Percentiles rank a stretch among this genome's conserved stretches.
Evolutionary conservation across 257 asterid genomes (phyloP).

Genomic region (Ocimum tenuiflorum): DNA sequence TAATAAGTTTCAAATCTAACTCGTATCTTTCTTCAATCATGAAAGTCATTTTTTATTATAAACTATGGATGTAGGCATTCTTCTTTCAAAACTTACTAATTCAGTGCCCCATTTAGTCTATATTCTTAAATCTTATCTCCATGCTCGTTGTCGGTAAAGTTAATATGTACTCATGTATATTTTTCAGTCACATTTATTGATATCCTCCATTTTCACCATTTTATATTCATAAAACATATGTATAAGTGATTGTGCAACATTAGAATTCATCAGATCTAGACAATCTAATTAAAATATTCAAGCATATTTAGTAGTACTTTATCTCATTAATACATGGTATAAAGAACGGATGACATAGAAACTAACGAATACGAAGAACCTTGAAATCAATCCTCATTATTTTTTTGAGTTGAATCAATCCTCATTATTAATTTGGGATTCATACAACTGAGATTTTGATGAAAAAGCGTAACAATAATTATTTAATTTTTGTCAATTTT

Average conservation of each 20-base stretch:
- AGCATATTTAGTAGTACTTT: neutral
- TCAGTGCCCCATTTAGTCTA: neutral
- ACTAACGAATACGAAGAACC: too few species aligned
- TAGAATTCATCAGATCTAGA: neutral
- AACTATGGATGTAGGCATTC: neutral
- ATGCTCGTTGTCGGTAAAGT: neutral
- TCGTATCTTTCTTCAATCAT: constrained; percentile 12
- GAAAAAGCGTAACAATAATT: too few species aligned
- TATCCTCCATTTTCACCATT: neutral
- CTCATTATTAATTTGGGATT: too few species aligned
- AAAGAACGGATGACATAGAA: too few species aligned
- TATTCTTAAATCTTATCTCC: neutral
- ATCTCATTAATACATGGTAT: too few species aligned
- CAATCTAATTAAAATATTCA: neutral
- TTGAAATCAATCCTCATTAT: too few species aligned
- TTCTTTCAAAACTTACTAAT: neutral
- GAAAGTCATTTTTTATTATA: neutral
- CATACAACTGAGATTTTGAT: too few species aligned
- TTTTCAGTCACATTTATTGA: neutral
- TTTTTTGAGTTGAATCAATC: too few species aligned
- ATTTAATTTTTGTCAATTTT: too few species aligned
- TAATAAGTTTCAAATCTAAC: constrained; percentile 12
- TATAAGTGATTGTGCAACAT: neutral
- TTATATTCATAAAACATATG: neutral
- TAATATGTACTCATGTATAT: neutral